phyloP scores from a whole-genome alignment of 179 eudicot species.

The Patellifolia procumbens region DNA sequence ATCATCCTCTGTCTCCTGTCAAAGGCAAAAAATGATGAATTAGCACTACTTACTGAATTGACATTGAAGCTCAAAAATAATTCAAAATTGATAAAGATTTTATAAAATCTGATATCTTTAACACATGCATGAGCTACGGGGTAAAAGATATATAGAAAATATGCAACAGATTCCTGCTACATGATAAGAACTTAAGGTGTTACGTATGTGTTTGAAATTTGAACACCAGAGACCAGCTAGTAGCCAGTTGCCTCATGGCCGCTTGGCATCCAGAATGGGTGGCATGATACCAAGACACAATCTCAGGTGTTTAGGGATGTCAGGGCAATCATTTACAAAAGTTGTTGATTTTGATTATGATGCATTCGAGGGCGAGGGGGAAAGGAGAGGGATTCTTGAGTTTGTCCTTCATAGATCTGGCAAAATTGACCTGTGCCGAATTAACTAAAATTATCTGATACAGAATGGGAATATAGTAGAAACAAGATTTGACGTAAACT shows the following conservation, averaged over 20 bases:
- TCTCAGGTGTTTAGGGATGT: no score
- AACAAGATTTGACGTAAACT: background rate
- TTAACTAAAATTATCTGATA: background rate
- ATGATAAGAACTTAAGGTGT: no score
- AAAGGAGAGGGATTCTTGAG: no score
- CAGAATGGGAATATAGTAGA: background rate
- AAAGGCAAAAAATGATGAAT: slow-evolving; percentile 10
- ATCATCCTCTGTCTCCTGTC: slow-evolving; percentile 79
- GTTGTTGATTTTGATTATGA: no score
- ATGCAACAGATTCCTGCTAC: background rate
- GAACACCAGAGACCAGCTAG: no score
- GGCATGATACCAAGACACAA: no score
- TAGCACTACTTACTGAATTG: background rate
- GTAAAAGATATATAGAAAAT: background rate
- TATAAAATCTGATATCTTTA: background rate
- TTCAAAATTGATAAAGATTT: background rate
- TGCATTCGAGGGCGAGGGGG: no score
- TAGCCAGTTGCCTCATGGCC: no score
- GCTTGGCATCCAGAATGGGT: no score
- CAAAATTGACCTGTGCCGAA: background rate
- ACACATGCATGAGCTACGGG: background rate
- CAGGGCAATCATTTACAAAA: no score
- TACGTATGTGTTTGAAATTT: no score
- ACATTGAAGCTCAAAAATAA: background rate
- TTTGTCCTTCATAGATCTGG: no score